Conservation (phyloP, 768 basidiomycete genomes). For the Tricholoma matsutake region DNA sequence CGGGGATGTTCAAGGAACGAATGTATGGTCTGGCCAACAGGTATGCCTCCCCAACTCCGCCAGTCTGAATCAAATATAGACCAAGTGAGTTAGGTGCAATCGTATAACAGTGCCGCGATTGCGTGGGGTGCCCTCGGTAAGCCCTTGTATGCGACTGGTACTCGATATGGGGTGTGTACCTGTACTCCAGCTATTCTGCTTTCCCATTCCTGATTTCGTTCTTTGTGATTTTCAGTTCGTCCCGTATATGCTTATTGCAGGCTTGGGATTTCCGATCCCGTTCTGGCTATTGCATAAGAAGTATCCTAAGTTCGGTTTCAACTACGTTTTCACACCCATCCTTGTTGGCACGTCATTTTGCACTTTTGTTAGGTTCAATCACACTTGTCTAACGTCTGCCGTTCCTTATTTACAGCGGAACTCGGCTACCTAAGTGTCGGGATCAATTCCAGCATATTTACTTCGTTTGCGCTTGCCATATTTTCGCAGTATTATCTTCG, state of each 20-base stretch:
- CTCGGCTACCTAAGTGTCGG: not conserved
- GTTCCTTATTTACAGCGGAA: not conserved
- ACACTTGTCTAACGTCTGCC: not conserved
- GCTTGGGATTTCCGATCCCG: conserved; percentile 48
- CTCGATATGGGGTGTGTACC: conserved; percentile 38
- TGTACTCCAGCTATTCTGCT: conserved; percentile 11
- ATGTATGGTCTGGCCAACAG: conserved; percentile 57
- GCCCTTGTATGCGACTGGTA: conserved; percentile 41
- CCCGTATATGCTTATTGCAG: conserved; percentile 41
- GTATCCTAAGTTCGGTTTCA: conserved; percentile 44
- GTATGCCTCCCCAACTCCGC: conserved; percentile 12
- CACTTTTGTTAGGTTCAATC: conserved; percentile 20
- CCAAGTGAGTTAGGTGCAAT: conserved; percentile 29
- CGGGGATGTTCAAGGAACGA: conserved; percentile 43
- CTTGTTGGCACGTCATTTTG: conserved; percentile 31
- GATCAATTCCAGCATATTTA: conserved; percentile 2
- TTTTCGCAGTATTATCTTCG: conserved; percentile 8
- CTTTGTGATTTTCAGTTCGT: conserved; percentile 34
- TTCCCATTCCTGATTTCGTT: not conserved
- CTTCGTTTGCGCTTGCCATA: not conserved
- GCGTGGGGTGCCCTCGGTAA: conserved; percentile 55
- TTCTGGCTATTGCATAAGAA: conserved; percentile 47
- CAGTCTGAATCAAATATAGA: not conserved
- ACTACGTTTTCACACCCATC: conserved; percentile 40
- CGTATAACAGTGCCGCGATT: conserved; percentile 50